A percentile compares a stretch with the other conserved stretches of the same genome.
These are phyloP conservation scores for Macroventuria anomochaeta DNA, from an alignment of 2,329 filamentous ascomycete species.

Conservation along the genomic window DNA sequence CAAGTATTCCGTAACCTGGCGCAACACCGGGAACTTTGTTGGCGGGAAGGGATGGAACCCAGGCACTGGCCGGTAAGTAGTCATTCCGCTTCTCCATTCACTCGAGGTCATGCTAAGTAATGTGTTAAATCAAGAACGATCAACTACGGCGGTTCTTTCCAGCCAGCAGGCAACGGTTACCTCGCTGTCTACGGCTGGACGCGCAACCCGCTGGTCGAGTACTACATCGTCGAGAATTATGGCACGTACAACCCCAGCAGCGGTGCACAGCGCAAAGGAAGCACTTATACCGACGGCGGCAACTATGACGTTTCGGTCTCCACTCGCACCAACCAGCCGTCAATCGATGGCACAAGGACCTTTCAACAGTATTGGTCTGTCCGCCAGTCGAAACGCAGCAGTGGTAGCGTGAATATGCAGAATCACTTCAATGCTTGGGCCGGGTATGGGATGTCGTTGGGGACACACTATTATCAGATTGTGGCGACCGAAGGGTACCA, in stretches of 20 bases:
- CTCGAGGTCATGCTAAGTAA: too few species aligned
- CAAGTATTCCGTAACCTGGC: conserved; percentile 33
- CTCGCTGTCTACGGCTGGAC: conserved; percentile 63
- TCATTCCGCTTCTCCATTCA: neutral
- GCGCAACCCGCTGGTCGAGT: conserved; percentile 59
- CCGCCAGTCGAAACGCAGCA: conserved; percentile 55
- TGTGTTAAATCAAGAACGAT: too few species aligned
- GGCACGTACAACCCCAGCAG: conserved; percentile 56
- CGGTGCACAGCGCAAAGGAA: conserved; percentile 54
- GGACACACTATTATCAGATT: conserved; percentile 40
- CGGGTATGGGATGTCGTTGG: conserved; percentile 28
- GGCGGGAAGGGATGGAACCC: conserved; percentile 41
- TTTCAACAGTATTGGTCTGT: conserved; percentile 64
- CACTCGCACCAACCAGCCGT: conserved; percentile 58
- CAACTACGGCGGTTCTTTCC: conserved; percentile 30
- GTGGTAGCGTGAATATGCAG: conserved; percentile 47
- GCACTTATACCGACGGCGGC: conserved; percentile 58
- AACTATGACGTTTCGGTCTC: conserved; percentile 60
- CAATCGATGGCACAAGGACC: conserved; percentile 59
- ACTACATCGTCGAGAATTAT: conserved; percentile 63
- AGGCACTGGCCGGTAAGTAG: conserved; percentile 55
- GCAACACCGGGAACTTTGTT: conserved; percentile 34
- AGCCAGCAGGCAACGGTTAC: conserved; percentile 31
- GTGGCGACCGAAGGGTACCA: conserved; percentile 60
- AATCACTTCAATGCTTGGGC: conserved; percentile 42